phyloP scores from a whole-genome alignment of 2,329 filamentous ascomycete species.

The Myriosclerotinia scirpicola region DNA sequence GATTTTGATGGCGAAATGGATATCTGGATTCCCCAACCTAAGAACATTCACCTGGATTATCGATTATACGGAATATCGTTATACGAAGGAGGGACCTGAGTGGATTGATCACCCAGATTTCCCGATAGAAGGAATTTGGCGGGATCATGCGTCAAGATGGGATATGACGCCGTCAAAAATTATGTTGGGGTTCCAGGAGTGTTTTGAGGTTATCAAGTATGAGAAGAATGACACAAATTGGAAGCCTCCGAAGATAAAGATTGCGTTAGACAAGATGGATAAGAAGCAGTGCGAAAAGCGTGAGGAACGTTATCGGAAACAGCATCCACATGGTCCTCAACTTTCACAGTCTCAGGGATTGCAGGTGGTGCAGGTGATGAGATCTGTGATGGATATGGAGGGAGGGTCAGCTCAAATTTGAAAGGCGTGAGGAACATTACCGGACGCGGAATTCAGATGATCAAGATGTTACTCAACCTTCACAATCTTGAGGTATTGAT shows the following conservation, averaged over 20 bases:
- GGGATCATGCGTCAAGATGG: neutral
- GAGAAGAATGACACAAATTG: neutral
- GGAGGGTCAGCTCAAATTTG: no score
- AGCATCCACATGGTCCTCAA: neutral
- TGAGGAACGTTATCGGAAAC: neutral
- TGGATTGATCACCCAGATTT: constrained; percentile 10
- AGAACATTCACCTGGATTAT: neutral
- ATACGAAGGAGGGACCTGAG: neutral
- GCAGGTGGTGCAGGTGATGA: no score
- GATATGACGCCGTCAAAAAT: constrained; percentile 1
- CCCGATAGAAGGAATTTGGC: neutral
- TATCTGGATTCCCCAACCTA: neutral
- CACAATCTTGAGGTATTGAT: no score
- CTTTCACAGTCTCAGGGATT: no score
- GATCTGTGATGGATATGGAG: no score
- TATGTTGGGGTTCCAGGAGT: neutral
- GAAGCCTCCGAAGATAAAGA: neutral
- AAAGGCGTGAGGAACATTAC: no score
- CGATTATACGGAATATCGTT: constrained; percentile 10
- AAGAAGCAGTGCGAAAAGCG: neutral
- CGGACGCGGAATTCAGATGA: no score
- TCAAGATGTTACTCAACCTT: no score
- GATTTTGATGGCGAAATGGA: neutral
- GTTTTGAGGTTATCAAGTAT: neutral
- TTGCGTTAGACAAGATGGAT: constrained; percentile 7